Base-by-base conservation (phyloP, 2,329 filamentous ascomycete genomes). In the Aspergillus ruber region DNA sequence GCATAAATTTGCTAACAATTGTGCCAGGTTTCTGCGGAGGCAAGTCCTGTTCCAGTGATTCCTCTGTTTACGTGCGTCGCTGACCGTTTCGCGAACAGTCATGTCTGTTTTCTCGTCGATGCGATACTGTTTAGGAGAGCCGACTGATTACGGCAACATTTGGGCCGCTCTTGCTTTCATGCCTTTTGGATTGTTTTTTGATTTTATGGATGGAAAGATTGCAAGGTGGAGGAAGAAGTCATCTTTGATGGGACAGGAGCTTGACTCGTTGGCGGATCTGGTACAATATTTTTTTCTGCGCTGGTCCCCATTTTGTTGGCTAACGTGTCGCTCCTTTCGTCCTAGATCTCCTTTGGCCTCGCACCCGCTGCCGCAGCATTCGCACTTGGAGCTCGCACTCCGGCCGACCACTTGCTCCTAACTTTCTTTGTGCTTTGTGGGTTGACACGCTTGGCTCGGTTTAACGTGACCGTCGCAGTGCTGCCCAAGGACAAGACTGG, bases 131-230 rank as follows among this genome's bases (percentile, higher is more conserved):
- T 80, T 95, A 53, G 84, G 84, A 53, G 81, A 85, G 55, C 78
- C 85, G 7, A 65, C 77, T 50, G 74, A 85, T 46, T 75, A 82
- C 58, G 75, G 75, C 45, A 85, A 89, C 59, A 74, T 96, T 46
- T 97, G 88, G 80, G 73, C 84, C 29, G 90, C 93, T 2, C 81
- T 98, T 43, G 81, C 76, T 4, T 88, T 96, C 69, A 86, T 97
- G 70, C 91, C 91, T 0, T 88, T 96, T 50, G 90, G 90, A 4
- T 76, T 97, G 10, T 96, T 97, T 75, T 97, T 97, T 69, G 93
- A 98, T 70, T 94, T 95, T 65, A 89, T 97, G 79, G 93, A 98
- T 69, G 93, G 93, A 64, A 93, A 90, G 66, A 90, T 98, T 47
- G 93, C 93, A 54, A 80, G 93, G 56, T 97, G 93, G 93, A 83